Evolutionary conservation across 2,329 filamentous ascomycete species (phyloP), one percentile per base, ranked within the genome.

Genomic region (Sporothrix euskadiensis): DNA sequence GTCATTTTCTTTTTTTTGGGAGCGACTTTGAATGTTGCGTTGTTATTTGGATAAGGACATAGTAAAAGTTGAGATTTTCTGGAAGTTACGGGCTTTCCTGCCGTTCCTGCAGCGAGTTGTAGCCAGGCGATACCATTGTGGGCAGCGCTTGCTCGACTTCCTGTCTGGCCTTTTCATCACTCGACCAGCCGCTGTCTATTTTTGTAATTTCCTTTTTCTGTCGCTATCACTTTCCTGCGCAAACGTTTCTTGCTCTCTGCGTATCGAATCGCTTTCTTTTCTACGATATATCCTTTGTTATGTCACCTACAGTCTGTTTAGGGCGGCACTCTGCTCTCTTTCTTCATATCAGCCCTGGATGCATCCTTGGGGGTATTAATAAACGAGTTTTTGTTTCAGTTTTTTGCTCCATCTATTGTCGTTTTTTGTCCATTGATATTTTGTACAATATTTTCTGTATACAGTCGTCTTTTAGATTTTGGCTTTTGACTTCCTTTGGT

Each of bases 11-110:
- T 59, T 35, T 32, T 35, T 9, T 35, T 59, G 56, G 56, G 39
- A 66, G 39, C 61, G 61, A 66, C 39, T 22, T 22, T 30, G 39
- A 49, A 47, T 41, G 30, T 35, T 68, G 41, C 44, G 44, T 56
- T 22, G 61, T 69, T 56, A 41, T 39, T 56, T 69, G 66, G 65
- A 69, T 69, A 69, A 32, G 65, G 65, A 54, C 30, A 69, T 69
- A 54, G 44, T 39, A 69, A 69, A 54, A 69, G 65, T 69, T 54
- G 44, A 39, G 49, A 57, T 32, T 26, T 71, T 47, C 54, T 44
- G 32, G 32, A 26, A n/a, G 22, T 22, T 19, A 10, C 26, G 44
- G 12, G 57, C 57, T 61, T 14, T 49, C 8, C 35, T 35, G 35
- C 35, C 35, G 35, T 68, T 68, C 12, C 12, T 49, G 16, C 63